phyloP scores from a whole-genome alignment of 2,329 filamentous ascomycete genomes.

The Teratosphaeria pseudoeucalypti region DNA sequence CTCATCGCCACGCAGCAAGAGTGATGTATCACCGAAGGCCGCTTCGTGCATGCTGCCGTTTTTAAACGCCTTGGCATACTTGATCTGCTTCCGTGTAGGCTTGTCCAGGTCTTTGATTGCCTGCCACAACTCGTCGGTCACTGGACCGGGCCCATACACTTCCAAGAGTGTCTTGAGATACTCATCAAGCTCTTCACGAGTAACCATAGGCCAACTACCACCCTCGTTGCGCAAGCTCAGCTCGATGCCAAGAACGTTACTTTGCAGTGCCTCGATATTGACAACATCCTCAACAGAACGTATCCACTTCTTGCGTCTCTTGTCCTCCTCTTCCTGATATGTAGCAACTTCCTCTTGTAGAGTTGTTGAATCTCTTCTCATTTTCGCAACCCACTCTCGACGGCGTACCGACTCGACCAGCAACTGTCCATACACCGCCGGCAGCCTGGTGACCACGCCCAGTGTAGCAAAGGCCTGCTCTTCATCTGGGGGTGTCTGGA shows the following conservation, averaged over 20 bases:
- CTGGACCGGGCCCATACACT: conserved; percentile 53
- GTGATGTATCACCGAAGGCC: conserved; percentile 73
- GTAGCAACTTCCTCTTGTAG: conserved; percentile 86
- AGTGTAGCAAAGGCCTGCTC: conserved; percentile 73
- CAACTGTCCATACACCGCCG: conserved; percentile 82
- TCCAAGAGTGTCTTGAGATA: conserved; percentile 58
- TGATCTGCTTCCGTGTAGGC: conserved; percentile 77
- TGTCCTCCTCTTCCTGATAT: conserved; percentile 86
- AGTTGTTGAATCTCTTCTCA: conserved; percentile 74
- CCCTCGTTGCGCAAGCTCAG: conserved; percentile 75
- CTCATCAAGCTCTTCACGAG: conserved; percentile 63
- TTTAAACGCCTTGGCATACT: conserved; percentile 86
- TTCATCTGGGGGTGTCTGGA: conserved; percentile 66
- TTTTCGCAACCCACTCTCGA: conserved; percentile 84
- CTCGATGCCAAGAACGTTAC: conserved; percentile 61
- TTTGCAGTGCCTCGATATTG: conserved; percentile 55
- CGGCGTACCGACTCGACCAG: conserved; percentile 76
- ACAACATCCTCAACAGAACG: conserved; percentile 71
- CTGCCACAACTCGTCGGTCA: conserved; percentile 63
- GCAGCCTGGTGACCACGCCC: conserved; percentile 69
- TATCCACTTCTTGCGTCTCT: conserved; percentile 80
- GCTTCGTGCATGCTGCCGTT: conserved; percentile 91
- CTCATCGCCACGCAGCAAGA: conserved; percentile 78
- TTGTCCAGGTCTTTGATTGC: conserved; percentile 68
- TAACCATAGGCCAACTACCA: conserved; percentile 67